These are phyloP conservation scores for Melampsora americana DNA, from an alignment of 1,284 basidiomycete species.

Conservation along the genomic window DNA sequence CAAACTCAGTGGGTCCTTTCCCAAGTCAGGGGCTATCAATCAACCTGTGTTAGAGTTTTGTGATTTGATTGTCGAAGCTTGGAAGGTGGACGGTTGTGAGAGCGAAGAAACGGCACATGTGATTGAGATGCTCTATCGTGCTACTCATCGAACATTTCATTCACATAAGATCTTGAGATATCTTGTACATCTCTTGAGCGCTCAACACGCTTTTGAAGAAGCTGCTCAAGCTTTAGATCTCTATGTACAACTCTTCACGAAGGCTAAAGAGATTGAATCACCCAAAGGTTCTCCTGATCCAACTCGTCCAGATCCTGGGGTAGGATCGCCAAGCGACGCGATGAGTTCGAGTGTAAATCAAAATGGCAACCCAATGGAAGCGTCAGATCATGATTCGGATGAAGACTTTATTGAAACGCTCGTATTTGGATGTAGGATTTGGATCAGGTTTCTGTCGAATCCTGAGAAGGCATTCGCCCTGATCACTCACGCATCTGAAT, in stretches of 20 bases:
- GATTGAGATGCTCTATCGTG: conserved; percentile 77
- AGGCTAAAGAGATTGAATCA: conserved; percentile 65
- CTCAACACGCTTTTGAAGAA: conserved; percentile 64
- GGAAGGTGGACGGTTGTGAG: conserved; percentile 38
- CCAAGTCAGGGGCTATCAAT: conserved; percentile 18
- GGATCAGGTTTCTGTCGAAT: conserved; percentile 59
- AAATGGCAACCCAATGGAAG: neutral
- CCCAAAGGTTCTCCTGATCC: conserved; percentile 56
- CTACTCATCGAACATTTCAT: conserved; percentile 84
- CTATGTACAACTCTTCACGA: conserved; percentile 78
- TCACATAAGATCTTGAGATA: conserved; percentile 77
- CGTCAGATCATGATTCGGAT: conserved; percentile 46
- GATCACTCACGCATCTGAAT: conserved; percentile 20
- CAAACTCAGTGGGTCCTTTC: conserved; percentile 18
- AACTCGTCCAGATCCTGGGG: conserved; percentile 50
- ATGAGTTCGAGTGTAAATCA: conserved; percentile 48
- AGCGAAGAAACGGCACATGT: conserved; percentile 46
- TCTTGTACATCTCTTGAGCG: conserved; percentile 66
- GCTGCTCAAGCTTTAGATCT: conserved; percentile 73
- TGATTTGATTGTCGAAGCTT: conserved; percentile 35
- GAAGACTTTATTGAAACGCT: conserved; percentile 66
- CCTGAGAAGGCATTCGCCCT: conserved; percentile 49
- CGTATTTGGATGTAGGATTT: conserved; percentile 69
- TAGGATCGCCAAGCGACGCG: conserved; percentile 44
- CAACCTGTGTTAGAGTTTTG: conserved; percentile 30